A percentile compares a stretch with the other conserved stretches of the same genome.
These are phyloP conservation scores for Acer yangbiense DNA, from an alignment of 345 rosid species.

Conservation along the genomic window DNA sequence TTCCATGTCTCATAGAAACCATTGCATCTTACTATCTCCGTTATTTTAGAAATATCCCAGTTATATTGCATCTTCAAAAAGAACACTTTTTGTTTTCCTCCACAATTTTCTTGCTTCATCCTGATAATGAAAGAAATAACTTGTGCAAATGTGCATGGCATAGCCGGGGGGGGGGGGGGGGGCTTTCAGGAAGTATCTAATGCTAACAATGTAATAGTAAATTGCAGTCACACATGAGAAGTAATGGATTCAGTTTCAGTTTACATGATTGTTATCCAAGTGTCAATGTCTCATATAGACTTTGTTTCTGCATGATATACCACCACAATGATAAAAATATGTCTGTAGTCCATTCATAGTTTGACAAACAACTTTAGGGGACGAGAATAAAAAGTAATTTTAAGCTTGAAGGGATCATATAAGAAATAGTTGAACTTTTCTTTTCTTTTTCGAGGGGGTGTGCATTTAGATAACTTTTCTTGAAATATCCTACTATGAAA, in stretches of 20 bases:
- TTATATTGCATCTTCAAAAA: background rate
- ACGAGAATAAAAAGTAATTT: background rate
- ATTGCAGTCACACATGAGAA: background rate
- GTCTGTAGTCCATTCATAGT: background rate
- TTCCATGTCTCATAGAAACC: background rate
- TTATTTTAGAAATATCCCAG: constrained; percentile 1
- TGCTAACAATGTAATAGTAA: background rate
- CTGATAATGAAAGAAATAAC: background rate
- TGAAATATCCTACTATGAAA: background rate
- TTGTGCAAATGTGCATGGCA: background rate
- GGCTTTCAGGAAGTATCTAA: background rate
- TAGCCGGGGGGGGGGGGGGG: too few relatives aligned
- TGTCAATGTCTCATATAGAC: background rate
- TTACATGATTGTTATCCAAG: background rate
- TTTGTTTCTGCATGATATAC: background rate
- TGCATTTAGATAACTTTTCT: background rate
- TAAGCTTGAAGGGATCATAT: background rate
- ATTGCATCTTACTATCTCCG: background rate
- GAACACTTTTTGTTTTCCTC: background rate
- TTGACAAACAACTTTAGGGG: background rate
- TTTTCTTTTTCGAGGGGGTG: background rate
- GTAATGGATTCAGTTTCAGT: background rate
- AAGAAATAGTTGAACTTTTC: background rate
- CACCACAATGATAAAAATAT: background rate
- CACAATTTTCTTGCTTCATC: background rate